Conservation (phyloP, 2,329 filamentous ascomycete genomes). For the Cladobotryum protrusum region DNA sequence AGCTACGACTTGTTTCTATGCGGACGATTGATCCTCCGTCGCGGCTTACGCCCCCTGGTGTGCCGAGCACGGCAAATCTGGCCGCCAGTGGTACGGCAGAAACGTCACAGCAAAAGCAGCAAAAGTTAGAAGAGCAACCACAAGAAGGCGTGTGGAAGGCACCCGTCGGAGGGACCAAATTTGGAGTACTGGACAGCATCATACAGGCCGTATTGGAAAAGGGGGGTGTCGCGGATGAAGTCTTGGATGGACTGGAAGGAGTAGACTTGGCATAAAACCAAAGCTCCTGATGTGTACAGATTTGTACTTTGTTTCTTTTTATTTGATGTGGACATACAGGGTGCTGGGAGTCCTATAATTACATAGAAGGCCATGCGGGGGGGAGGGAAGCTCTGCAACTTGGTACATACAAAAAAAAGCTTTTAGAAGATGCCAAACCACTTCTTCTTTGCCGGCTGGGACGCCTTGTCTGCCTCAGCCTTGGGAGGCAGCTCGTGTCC, state of each 20-base stretch:
- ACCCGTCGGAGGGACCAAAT: slow-evolving; percentile 75
- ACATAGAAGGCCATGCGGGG: slow-evolving; percentile 2
- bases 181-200: slow-evolving; percentile 64
- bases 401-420: slow-evolving; percentile 1
- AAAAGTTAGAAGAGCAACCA: slow-evolving; percentile 44
- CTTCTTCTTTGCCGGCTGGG: slow-evolving; percentile 53
- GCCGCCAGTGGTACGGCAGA: slow-evolving; percentile 38
- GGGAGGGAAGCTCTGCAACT: neutral
- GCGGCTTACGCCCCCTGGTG: slow-evolving; percentile 63
- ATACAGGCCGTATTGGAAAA: slow-evolving; percentile 69
- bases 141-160: slow-evolving; percentile 79
- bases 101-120: slow-evolving; percentile 31
- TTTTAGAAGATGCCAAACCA: slow-evolving; percentile 75
- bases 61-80: slow-evolving; percentile 57
- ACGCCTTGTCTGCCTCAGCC: slow-evolving; percentile 19
- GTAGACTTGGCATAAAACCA: slow-evolving; percentile 57
- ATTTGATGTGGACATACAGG: neutral
- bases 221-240: slow-evolving; percentile 78
- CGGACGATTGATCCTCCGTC: slow-evolving; percentile 71
- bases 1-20: slow-evolving; percentile 59
- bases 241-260: slow-evolving; percentile 71
- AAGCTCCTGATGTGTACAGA: neutral
- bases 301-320: neutral
- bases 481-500: slow-evolving; percentile 29
- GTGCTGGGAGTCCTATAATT: neutral